Evolutionary conservation across 345 rosid genomes (phyloP), one percentile per base, ranked within the genome.

Genomic region (Eucalyptus cladocalyx): DNA sequence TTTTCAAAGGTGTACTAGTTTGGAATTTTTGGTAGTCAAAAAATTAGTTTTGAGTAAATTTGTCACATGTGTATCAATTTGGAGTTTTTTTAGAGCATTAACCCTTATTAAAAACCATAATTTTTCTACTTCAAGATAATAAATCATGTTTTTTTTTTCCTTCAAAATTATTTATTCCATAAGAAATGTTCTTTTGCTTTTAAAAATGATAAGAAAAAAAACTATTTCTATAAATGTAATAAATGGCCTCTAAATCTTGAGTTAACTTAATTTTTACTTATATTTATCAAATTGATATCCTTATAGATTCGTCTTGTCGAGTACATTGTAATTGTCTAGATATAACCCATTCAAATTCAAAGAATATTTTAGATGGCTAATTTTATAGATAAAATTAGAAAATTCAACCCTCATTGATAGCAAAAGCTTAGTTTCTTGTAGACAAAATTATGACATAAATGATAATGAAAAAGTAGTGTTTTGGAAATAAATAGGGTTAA

Each of bases 41-140:
- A 10, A 47, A 47, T 10, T 47, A 47, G 13, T 47, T 47, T 47
- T 10, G 4, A 11, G 48, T 47, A 47, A 47, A 47, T 47, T 47
- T 47, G 13, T 47, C 13, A 47, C 4, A 47, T 10, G 4, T 47
- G 13, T 47, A 11, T 0, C 13, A 0, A 4, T 47, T 47, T 10
- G 12, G 13, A 13, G 0, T 47, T 45, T 47, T 47, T 47, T 11
- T 3, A 11, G 10, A n/a, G 48, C 0, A 47, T 47, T 11, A 47
- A 48, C 49, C 49, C 18, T 53, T 1, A 51, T 51, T 53, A 53
- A 30, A 30, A 62, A 13, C 5, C 37, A 8, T 65, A 65, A 62
- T 3, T 30, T 30, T 62, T 12, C 37, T 62, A 62, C 34, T 62
- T 62, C 37, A 62, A 62, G 37, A 65, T 65, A 30, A 4, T 65